Evolutionary conservation across 2,329 filamentous ascomycete species (phyloP).

Genomic region (Colletotrichum karsti): DNA sequence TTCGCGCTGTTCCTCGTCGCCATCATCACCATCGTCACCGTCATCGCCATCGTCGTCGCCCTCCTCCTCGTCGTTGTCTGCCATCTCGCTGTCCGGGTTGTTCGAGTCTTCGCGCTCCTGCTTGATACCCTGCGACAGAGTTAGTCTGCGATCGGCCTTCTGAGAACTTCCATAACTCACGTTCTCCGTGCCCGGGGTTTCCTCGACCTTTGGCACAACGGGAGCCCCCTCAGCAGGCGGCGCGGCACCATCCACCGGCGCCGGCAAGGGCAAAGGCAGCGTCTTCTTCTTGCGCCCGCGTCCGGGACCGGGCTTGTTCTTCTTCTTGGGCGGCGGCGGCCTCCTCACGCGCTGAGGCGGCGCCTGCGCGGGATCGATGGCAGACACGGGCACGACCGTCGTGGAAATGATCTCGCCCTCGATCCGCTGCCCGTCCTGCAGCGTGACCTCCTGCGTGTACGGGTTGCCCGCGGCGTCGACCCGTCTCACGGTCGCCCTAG

Average conservation of each 20-base stretch:
- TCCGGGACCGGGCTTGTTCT: slow-evolving; percentile 78
- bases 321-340: slow-evolving; percentile 81
- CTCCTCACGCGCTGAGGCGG: slow-evolving; percentile 62
- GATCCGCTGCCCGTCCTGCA: slow-evolving; percentile 80
- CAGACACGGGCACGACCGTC: slow-evolving; percentile 61
- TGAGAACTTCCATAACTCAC: slow-evolving; percentile 4
- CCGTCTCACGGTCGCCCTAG: slow-evolving; percentile 82
- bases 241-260: slow-evolving; percentile 40
- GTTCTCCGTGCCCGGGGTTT: slow-evolving; percentile 13
- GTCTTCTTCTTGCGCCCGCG: slow-evolving; percentile 84
- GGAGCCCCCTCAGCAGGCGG: slow-evolving; percentile 37
- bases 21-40: slow-evolving; percentile 56
- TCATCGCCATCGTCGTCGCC: slow-evolving; percentile 58
- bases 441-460: slow-evolving; percentile 84
- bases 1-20: slow-evolving; percentile 52
- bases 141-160: slow-evolving; percentile 30
- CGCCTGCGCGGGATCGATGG: slow-evolving; percentile 57
- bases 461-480: slow-evolving; percentile 82
- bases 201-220: slow-evolving; percentile 23
- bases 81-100: slow-evolving; percentile 62
- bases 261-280: slow-evolving; percentile 47
- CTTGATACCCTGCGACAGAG: slow-evolving; percentile 44
- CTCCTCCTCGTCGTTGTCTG: slow-evolving; percentile 58
- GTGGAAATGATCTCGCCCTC: slow-evolving; percentile 82
- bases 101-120: slow-evolving; percentile 52